Conservation (phyloP, 768 basidiomycete species). For the Lentinula guzmanii region DNA sequence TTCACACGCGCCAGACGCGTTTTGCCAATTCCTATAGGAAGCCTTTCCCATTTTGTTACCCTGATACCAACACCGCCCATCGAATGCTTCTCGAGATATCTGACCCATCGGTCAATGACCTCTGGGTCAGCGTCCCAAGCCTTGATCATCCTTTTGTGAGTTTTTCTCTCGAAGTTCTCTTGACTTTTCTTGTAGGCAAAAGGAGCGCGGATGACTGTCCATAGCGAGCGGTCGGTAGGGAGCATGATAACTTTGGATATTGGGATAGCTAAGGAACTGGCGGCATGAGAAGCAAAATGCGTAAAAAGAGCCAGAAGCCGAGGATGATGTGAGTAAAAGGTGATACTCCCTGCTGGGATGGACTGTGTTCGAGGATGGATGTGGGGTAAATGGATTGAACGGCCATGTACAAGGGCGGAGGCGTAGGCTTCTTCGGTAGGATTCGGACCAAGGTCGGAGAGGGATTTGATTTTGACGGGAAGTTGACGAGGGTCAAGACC, state of each 20-base stretch:
- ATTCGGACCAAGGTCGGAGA: slow-evolving; percentile 15
- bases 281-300: slow-evolving; percentile 80
- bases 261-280: slow-evolving; percentile 80
- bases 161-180: slow-evolving; percentile 88
- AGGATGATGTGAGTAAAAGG: slow-evolving; percentile 74
- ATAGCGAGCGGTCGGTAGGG: slow-evolving; percentile 70
- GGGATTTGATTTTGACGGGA: slow-evolving; percentile 11
- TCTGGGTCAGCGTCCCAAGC: slow-evolving; percentile 83
- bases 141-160: slow-evolving; percentile 82
- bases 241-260: slow-evolving; percentile 57
- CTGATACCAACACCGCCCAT: slow-evolving; percentile 87
- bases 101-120: slow-evolving; percentile 74
- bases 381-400: slow-evolving; percentile 46
- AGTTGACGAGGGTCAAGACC: slow-evolving; percentile 12
- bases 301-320: slow-evolving; percentile 70
- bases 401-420: slow-evolving; percentile 56
- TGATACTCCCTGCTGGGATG: slow-evolving; percentile 76
- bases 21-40: slow-evolving; percentile 42
- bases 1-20: slow-evolving; percentile 16
- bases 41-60: slow-evolving; percentile 70
- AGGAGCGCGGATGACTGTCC: slow-evolving; percentile 82
- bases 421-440: slow-evolving; percentile 42
- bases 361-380: slow-evolving; percentile 57
- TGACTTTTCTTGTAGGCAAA: slow-evolving; percentile 93
- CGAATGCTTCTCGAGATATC: slow-evolving; percentile 69